Conservation (phyloP, 495 filamentous ascomycete species). For the Glonium stellatum region DNA sequence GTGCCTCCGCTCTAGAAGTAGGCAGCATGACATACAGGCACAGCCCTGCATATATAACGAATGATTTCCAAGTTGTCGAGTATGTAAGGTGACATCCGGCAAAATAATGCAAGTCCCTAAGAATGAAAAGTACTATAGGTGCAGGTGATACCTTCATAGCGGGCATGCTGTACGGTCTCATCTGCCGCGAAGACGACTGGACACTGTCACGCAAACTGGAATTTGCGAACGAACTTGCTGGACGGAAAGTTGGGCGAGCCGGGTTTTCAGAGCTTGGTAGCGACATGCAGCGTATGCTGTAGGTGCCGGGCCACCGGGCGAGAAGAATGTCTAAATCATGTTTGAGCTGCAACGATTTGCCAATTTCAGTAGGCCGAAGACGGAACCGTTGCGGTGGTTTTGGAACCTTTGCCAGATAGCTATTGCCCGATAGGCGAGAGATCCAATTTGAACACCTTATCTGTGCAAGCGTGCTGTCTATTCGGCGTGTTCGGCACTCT, state of each 20-base stretch:
- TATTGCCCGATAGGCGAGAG: no score
- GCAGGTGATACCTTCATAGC: constrained; percentile 73
- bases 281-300: not conserved
- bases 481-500: no score
- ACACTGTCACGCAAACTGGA: constrained; percentile 43
- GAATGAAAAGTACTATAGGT: constrained; percentile 50
- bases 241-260: constrained; percentile 58
- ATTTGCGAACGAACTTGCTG: constrained; percentile 62
- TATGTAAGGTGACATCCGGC: constrained; percentile 38
- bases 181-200: constrained; percentile 48
- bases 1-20: constrained; percentile 43
- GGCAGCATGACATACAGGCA: not conserved
- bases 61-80: constrained; percentile 47
- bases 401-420: no score
- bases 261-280: constrained; percentile 47
- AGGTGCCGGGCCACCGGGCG: not conserved
- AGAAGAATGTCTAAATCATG: no score
- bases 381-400: no score
- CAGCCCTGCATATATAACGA: no score
- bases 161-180: constrained; percentile 57
- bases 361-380: no score
- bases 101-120: constrained; percentile 18
- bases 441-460: no score
- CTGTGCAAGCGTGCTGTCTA: no score
- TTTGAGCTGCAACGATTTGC: no score